Evolutionary conservation across 768 basidiomycete genomes (phyloP).

Genomic region (Lactifluus pinguis): DNA sequence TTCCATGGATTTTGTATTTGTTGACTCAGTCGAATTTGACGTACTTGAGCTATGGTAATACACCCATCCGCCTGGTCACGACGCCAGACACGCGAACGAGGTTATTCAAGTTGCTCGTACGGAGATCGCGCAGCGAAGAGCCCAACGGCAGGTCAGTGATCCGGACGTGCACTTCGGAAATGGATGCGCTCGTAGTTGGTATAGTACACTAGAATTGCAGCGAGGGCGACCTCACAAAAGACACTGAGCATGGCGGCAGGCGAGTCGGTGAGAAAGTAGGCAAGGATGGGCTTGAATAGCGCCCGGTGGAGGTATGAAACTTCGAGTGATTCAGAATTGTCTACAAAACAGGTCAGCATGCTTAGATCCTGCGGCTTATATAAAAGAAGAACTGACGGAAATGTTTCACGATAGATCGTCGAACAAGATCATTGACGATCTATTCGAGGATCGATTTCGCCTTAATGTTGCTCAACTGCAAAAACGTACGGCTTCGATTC

Average conservation of each 20-base stretch:
- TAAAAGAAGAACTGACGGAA: slow-evolving; percentile 82
- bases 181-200: slow-evolving; percentile 96
- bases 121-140: slow-evolving; percentile 86
- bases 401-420: slow-evolving; percentile 81
- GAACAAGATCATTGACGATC: slow-evolving; percentile 90
- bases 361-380: neutral
- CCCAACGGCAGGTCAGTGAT: slow-evolving; percentile 89
- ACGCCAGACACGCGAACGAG: slow-evolving; percentile 94
- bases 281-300: slow-evolving; percentile 85
- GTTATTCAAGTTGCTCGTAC: slow-evolving; percentile 86
- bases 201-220: slow-evolving; percentile 91
- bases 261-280: slow-evolving; percentile 95
- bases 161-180: slow-evolving; percentile 93
- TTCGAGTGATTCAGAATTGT: slow-evolving; percentile 94
- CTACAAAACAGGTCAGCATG: slow-evolving; percentile 34
- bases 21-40: slow-evolving; percentile 99
- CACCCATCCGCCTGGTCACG: slow-evolving; percentile 89
- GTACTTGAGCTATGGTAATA: slow-evolving; percentile 97
- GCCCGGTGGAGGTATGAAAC: slow-evolving; percentile 95
- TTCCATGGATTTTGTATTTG: too few relatives aligned
- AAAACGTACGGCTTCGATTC: slow-evolving; percentile 69
- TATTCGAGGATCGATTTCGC: slow-evolving; percentile 96
- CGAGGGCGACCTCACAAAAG: slow-evolving; percentile 91
- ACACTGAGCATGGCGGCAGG: slow-evolving; percentile 88
- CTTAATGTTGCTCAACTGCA: slow-evolving; percentile 92